phyloP scores from a whole-genome alignment of 2,329 filamentous ascomycete genomes.

The Talaromyces sp. region DNA sequence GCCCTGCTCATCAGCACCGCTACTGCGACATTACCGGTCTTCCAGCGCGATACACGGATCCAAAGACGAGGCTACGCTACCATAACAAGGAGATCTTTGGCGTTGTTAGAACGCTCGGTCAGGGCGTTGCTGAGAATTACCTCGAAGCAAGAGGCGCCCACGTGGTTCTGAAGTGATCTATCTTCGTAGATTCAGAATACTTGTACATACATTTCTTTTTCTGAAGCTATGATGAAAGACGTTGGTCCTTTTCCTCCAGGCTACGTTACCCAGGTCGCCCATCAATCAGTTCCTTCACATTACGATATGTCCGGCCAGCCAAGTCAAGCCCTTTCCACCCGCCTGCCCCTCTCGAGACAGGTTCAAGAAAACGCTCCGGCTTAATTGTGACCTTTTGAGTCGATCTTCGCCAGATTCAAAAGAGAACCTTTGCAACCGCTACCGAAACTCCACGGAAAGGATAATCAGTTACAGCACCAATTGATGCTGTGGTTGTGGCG shows the following conservation, averaged over 20 bases:
- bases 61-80: slow-evolving; percentile 89
- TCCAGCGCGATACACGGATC: slow-evolving; percentile 86
- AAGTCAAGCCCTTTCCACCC: slow-evolving; percentile 96
- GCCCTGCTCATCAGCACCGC: slow-evolving; percentile 70
- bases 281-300: not conserved
- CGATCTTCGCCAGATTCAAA: slow-evolving; percentile 66
- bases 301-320: slow-evolving; percentile 69
- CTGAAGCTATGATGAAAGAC: not conserved
- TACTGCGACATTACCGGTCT: slow-evolving; percentile 97
- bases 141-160: slow-evolving; percentile 87
- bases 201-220: not conserved
- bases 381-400: slow-evolving; percentile 81
- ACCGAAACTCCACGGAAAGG: slow-evolving; percentile 70
- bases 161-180: slow-evolving; percentile 72
- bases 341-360: slow-evolving; percentile 71
- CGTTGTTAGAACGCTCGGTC: slow-evolving; percentile 72
- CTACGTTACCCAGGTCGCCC: not conserved
- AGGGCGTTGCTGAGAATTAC: slow-evolving; percentile 80
- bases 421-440: slow-evolving; percentile 56
- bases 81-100: slow-evolving; percentile 89
- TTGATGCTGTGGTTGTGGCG: slow-evolving; percentile 52
- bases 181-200: not conserved
- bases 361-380: slow-evolving; percentile 94
- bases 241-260: not conserved
- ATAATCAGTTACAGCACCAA: slow-evolving; percentile 55